phyloP scores from a whole-genome alignment of 2,329 filamentous ascomycete species.

The Fusarium caatingaense region DNA sequence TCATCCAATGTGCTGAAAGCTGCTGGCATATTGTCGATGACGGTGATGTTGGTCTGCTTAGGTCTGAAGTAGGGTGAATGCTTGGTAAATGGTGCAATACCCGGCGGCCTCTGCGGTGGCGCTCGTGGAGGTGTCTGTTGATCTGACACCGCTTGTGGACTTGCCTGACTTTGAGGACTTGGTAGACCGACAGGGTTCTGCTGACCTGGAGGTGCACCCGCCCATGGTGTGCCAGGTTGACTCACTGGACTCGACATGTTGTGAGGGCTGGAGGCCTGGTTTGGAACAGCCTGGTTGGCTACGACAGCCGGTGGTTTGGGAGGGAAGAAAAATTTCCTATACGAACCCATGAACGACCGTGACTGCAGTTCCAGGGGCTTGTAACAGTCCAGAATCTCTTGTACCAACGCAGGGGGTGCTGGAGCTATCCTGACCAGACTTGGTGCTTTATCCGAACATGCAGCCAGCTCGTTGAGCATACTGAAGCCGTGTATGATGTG shows the following conservation, averaged over 20 bases:
- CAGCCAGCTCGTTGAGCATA: constrained; percentile 54
- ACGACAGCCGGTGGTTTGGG: constrained; percentile 26
- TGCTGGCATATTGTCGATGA: constrained; percentile 49
- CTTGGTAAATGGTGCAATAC: constrained; percentile 53
- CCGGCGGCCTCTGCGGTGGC: constrained; percentile 44
- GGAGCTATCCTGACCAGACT: constrained; percentile 53
- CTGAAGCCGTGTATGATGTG: constrained; percentile 56
- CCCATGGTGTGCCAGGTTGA: constrained; percentile 47
- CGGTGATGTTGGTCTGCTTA: constrained; percentile 47
- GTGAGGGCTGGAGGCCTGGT: constrained; percentile 17
- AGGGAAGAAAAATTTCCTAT: constrained; percentile 51
- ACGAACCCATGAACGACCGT: constrained; percentile 54
- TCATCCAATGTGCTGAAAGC: constrained; percentile 51
- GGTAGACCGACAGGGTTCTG: constrained; percentile 42
- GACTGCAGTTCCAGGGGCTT: constrained; percentile 55
- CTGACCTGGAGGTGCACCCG: constrained; percentile 7
- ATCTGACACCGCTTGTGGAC: constrained; percentile 42
- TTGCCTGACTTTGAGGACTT: constrained; percentile 51
- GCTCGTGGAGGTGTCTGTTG: constrained; percentile 36
- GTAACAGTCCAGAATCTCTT: constrained; percentile 55
- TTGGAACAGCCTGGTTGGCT: constrained; percentile 10
- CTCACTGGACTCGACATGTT: constrained; percentile 39
- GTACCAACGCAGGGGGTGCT: constrained; percentile 52
- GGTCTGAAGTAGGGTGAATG: constrained; percentile 54
- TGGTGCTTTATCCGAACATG: constrained; percentile 52